Evolutionary conservation across 495 filamentous ascomycete species (phyloP).

Genomic region (Penicillium herquei): DNA sequence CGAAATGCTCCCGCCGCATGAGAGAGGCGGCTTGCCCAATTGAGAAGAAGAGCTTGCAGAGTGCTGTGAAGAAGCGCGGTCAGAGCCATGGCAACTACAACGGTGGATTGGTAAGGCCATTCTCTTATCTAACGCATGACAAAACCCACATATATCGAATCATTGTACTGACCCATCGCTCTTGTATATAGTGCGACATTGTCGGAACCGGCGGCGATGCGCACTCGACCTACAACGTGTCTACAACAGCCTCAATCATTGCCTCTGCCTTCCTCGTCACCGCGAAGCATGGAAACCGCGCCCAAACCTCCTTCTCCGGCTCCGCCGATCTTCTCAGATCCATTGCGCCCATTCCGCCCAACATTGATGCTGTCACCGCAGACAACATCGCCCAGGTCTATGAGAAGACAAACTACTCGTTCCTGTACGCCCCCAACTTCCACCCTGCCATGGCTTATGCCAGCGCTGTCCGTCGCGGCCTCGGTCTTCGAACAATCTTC

Average conservation of each 20-base stretch:
- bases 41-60: conserved; percentile 56
- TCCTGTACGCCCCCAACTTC: conserved; percentile 95
- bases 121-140: neutral
- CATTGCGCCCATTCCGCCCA: conserved; percentile 65
- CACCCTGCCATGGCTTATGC: conserved; percentile 91
- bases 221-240: conserved; percentile 97
- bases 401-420: conserved; percentile 79
- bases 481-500: conserved; percentile 94
- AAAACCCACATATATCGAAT: neutral
- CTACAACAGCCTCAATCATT: conserved; percentile 89
- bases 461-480: conserved; percentile 73
- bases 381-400: conserved; percentile 69
- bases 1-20: conserved; percentile 69
- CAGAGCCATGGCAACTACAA: conserved; percentile 66
- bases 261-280: conserved; percentile 78
- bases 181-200: conserved; percentile 75
- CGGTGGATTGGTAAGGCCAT: conserved; percentile 59
- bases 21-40: conserved; percentile 65
- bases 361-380: conserved; percentile 69
- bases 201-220: conserved; percentile 96
- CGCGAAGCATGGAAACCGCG: conserved; percentile 93
- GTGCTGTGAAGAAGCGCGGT: conserved; percentile 55
- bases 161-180: neutral
- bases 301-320: conserved; percentile 93
- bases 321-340: conserved; percentile 86